Conservation (phyloP, 2,329 filamentous ascomycete genomes). For the Aspergillus arachidicola region DNA sequence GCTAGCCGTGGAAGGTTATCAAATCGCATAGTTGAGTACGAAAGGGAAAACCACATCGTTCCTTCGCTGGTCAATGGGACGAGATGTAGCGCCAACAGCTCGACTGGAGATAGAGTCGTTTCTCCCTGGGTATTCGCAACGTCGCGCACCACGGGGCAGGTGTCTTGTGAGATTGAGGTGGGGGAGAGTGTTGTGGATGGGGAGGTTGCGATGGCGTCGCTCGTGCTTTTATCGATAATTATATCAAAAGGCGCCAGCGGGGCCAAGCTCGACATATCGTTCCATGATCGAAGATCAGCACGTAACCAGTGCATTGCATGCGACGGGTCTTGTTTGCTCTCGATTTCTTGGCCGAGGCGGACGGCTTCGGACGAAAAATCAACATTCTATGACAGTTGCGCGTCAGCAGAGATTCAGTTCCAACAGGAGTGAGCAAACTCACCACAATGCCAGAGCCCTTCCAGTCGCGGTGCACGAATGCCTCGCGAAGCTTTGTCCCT, state of each 20-base stretch:
- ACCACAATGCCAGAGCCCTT: slow-evolving; percentile 36
- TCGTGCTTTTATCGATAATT: slow-evolving; percentile 41
- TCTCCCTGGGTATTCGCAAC: slow-evolving; percentile 13
- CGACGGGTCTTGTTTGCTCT: slow-evolving; percentile 20
- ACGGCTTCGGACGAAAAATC: slow-evolving; percentile 42
- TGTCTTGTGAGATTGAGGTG: slow-evolving; percentile 8
- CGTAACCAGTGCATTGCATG: slow-evolving; percentile 37
- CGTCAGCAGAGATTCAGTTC: background rate
- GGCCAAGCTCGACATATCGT: slow-evolving; percentile 28
- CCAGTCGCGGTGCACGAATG: slow-evolving; percentile 30
- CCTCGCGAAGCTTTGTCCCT: slow-evolving; percentile 33
- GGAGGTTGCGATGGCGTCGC: slow-evolving; percentile 40
- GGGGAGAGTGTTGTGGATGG: slow-evolving; percentile 18
- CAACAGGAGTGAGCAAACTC: slow-evolving; percentile 10
- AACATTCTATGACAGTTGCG: slow-evolving; percentile 31
- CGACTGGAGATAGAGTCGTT: slow-evolving; percentile 33
- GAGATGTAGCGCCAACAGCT: slow-evolving; percentile 38
- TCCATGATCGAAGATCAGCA: slow-evolving; percentile 35
- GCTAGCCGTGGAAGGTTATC: slow-evolving; percentile 28
- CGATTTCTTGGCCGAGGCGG: slow-evolving; percentile 32
- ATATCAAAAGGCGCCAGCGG: slow-evolving; percentile 35
- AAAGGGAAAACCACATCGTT: slow-evolving; percentile 35
- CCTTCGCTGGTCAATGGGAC: slow-evolving; percentile 31
- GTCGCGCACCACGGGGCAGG: slow-evolving; percentile 28
- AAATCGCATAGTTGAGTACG: slow-evolving; percentile 39